Conservation (phyloP, 163 green algal species). For the Chlorella variabilis region DNA sequence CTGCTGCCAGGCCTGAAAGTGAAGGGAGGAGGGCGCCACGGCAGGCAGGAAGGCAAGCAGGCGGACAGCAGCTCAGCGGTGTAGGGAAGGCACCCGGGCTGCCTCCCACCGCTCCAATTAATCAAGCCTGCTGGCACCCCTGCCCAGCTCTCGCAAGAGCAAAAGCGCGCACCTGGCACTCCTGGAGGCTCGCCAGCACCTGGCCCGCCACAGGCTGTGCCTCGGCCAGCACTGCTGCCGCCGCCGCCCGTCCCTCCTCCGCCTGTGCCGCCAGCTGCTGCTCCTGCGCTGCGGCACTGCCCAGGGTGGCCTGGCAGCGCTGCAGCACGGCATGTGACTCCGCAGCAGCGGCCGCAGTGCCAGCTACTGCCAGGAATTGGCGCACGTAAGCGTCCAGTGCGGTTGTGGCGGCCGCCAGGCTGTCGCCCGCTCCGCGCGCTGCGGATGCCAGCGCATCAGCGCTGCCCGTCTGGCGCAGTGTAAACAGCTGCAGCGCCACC, state of each 20-base stretch:
- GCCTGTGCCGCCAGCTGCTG: not conserved
- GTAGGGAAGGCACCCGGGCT: too few relatives aligned
- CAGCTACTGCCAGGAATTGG: slow-evolving; percentile 14
- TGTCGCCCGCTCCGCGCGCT: slow-evolving; percentile 12
- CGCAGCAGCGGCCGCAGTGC: slow-evolving; percentile 15
- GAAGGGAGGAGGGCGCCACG: too few relatives aligned
- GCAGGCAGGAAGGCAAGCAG: not conserved
- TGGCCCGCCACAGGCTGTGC: slow-evolving; percentile 16
- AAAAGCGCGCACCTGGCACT: slow-evolving; percentile 40
- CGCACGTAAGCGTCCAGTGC: slow-evolving; percentile 1
- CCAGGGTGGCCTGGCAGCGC: slow-evolving; percentile 7
- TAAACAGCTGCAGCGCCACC: slow-evolving; percentile 69
- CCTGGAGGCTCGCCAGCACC: slow-evolving; percentile 16
- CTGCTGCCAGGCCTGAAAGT: slow-evolving; percentile 22
- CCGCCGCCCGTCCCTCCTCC: not conserved
- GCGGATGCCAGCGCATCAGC: not conserved
- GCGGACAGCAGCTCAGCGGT: too few relatives aligned
- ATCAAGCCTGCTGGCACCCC: too few relatives aligned
- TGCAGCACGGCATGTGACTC: slow-evolving; percentile 13
- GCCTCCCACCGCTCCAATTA: too few relatives aligned
- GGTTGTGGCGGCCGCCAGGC: not conserved
- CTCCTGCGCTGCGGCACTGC: slow-evolving; percentile 16
- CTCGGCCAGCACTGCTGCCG: slow-evolving; percentile 38
- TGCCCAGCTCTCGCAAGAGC: too few relatives aligned
- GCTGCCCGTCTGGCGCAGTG: not conserved